Base-by-base conservation (phyloP, 306 rosid genomes). In the Mimosa pudica region DNA sequence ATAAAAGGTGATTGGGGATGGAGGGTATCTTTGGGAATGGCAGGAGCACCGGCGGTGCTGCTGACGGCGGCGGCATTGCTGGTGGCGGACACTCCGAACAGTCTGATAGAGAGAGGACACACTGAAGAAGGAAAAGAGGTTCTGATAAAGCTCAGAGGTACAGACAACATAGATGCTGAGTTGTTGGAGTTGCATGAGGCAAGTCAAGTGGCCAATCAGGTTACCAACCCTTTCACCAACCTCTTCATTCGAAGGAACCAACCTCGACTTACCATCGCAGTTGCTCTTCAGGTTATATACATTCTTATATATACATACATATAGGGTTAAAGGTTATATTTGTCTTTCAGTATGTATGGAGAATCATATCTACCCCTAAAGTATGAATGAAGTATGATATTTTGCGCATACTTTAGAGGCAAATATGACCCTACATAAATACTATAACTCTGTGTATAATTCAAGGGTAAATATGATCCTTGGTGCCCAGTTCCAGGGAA, bases 51-150 rank as follows among this genome's bases (percentile, higher is more conserved):
- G 1, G 96, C 98, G 1, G 63, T 88, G 42, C 88, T 94, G 8
- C 87, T 94, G 1, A 89, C 97, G 1, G 4, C 87, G 46, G 98
- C 97, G 7, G 90, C 97, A 8, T 76, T 85, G 35, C 17, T 94
- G 42, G 98, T 92, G 64, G 97, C 89, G 33, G 98, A 94, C 74
- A 94, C 98, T 11, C 98, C 98, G 0, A 94, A 87, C 87, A 92
- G 97, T 81, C 88, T 94, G 74, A 82, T 90, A 0, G 94, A 92
- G 71, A 91, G 97, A 2, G 98, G 91, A 77, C 89, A 20, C 55
- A 11, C 85, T 10, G 97, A 92, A 24, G 84, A 94, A 89, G 98
- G 98, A 33, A 90, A 82, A 87, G 58, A 78, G 10, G 92, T 81
- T 13, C 83, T 94, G 2, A 87, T 65, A 72, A 92, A 81, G 76